These are phyloP conservation scores for Chloranthus sessilifolius DNA, from an alignment of 164 flowering plant species.

Conservation along the genomic window DNA sequence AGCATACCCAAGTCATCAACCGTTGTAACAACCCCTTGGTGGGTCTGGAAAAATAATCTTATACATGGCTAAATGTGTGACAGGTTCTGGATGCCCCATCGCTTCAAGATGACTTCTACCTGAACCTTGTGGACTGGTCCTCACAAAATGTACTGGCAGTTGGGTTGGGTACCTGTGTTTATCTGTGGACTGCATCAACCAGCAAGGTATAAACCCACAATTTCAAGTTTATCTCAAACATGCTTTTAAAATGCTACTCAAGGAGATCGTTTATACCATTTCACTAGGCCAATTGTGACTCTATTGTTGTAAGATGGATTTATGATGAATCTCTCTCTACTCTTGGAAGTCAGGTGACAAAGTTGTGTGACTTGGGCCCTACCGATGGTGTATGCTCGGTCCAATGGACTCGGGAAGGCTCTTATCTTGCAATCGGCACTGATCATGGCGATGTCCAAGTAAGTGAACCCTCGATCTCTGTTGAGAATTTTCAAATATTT, in stretches of 20 bases:
- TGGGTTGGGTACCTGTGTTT: constrained; percentile 94
- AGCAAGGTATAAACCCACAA: constrained; percentile 54
- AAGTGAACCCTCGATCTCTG: too few relatives aligned
- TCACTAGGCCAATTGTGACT: too few relatives aligned
- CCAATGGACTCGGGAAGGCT: constrained; percentile 97
- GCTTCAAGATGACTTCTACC: constrained; percentile 94
- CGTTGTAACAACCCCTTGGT: too few relatives aligned
- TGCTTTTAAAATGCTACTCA: too few relatives aligned
- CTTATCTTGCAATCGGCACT: constrained; percentile 90
- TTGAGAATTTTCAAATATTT: too few relatives aligned
- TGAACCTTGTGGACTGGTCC: constrained; percentile 98
- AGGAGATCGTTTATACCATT: too few relatives aligned
- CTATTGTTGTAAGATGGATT: background rate
- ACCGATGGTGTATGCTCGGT: constrained; percentile 78
- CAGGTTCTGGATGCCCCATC: constrained; percentile 99
- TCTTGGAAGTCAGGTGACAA: constrained; percentile 64
- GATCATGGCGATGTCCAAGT: constrained; percentile 94
- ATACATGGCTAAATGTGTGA: constrained; percentile 12
- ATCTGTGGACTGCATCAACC: constrained; percentile 92
- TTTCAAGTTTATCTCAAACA: background rate
- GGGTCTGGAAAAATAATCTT: too few relatives aligned
- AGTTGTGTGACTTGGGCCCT: constrained; percentile 92
- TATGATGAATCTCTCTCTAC: background rate
- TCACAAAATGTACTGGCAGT: constrained; percentile 99
- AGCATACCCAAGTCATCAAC: too few relatives aligned